Base-by-base conservation (phyloP, 495 filamentous ascomycete genomes). In the Daldinia vernicosa region DNA sequence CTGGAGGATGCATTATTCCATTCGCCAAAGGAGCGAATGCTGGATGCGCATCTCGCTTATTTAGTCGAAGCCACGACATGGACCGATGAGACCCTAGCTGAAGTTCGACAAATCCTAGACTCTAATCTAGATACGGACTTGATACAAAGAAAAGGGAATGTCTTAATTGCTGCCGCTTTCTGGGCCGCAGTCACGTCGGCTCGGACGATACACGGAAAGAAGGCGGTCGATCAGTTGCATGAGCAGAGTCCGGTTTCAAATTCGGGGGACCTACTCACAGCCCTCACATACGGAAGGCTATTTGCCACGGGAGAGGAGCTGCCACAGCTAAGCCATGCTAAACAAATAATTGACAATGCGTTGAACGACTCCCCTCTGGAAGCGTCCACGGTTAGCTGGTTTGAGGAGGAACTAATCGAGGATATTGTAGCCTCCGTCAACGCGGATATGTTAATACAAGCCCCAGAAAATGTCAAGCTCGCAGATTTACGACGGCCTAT, bases 371-470 rank as follows among this genome's bases (percentile, higher is more conserved):
- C 27, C 30, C 55, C 27, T 40, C 55, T 71, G 19, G 59, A 67
- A 40, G 15, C 53, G 17, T 69, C 68, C 15, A 52, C 52, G 5
- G 58, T 61, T n/a, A 40, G 27, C 12, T 67, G 73, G 37, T 74
- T 64, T 35, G 52, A 69, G 22, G 63, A 68, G 22, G 66, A 58
- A 1, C 51, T 72, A 14, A 40, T 77, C 3, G 71, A 79, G 17
- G 81, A 84, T 66, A 62, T 84, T 3, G 37, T 78, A 11, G 71
- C 79, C 3, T 76, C 78, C 17, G 55, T 84, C 26, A 74, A 73
- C 1, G 72, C 82, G 8, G 77, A 81, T 52, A 60, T 84, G 37
- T 9, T 62, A 15, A 67, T 80, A 1, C 64, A 60, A n/a, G 58
- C 70, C 4, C 75, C 79, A 0, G 59, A 74, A 27, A 70, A 66